Base-by-base conservation (phyloP, 1,284 basidiomycete species). In the Polyporus tsugae region DNA sequence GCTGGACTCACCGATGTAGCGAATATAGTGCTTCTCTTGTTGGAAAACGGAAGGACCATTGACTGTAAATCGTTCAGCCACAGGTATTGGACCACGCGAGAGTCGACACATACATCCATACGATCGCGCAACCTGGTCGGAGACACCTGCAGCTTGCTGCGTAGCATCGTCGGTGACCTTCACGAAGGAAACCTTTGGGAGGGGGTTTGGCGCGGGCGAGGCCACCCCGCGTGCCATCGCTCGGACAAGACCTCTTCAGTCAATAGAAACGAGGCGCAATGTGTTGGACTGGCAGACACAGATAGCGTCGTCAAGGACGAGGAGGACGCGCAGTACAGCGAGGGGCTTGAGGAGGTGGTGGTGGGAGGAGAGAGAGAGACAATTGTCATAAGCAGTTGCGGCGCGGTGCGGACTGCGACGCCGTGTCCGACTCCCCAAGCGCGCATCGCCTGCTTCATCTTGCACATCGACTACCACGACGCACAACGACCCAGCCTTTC, bases 11-110 rank as follows among this genome's bases (percentile, higher is more conserved):
- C 94, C 95, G 73, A 97, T 94, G 79, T 97, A 90, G 59, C 95
- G 91, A 77, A 97, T 93, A 78, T 98, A 97, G 76, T 95, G 89
- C 64, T 95, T 93, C 6, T 95, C 94, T 72, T 90, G 84, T 71
- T 83, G 83, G 78, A 94, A 96, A 57, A 92, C 87, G 25, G 89
- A 88, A 75, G 89, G 89, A 75, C 96, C 91, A 77, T 96, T 95
- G 81, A 92, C 94, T 95, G 70, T 62, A 70, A 52, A 69, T 64
- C 38, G 13, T 49, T 72, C 46, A 74, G 68, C 33, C 25, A 64
- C 53, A 29, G 19, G n/a, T 17, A 4, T 29, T 38, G 42, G 13
- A 57, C 22, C 60, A 38, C 11, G 29, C 38, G 10, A 22, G 10
- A 39, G 2, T 5, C 25, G 29, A 6, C 13, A 69, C 79, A 60